Base-by-base conservation (phyloP, 2,329 filamentous ascomycete species). In the Xylaria sp. region DNA sequence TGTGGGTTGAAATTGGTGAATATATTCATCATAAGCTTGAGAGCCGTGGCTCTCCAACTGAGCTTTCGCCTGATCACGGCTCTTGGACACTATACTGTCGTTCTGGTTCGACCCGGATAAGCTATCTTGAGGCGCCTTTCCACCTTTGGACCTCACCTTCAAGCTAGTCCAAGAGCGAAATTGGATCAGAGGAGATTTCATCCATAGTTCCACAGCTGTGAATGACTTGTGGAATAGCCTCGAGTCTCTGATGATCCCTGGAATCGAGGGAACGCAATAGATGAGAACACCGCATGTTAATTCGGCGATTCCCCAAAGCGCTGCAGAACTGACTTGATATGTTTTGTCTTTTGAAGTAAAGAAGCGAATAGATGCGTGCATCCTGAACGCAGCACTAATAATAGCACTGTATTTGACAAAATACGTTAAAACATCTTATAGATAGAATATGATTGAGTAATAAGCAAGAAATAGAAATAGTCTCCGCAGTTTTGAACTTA, bases 201-300 rank as follows among this genome's bases (percentile, higher is more conserved):
- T 34, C 31, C 31, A 34, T 9, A 34, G 31, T 9, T 7, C 31
- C 31, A 34, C 31, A 34, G 31, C 6, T 34, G 6, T 34, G 31
- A 34, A 34, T 34, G 31, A 34, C 31, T 34, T 34, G 31, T 34
- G 2, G 31, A 9, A 34, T 9, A 8, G 31, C 5, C 46, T 50
- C n/a, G 63, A 60, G 28, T 51, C 39, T 28, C 41, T 61, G 39
- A 66, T 62, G 3, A 62, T 48, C 39, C 56, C 56, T 12, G 64
- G 64, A 31, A 66, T 62, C 8, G 57, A 48, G 9, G 67, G 67
- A 12, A 69, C 59, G n/a, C 67, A 69, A 23, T 63, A 66, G 12
- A 69, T 44, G 15, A 69, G 52, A 5, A 66, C 59, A 0, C 48
- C 67, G n/a, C 67, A 69, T 18, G 67, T 69, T 15, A 63, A n/a